Evolutionary conservation across 2,329 filamentous ascomycete genomes (phyloP).

Genomic region (Fusarium luffae): DNA sequence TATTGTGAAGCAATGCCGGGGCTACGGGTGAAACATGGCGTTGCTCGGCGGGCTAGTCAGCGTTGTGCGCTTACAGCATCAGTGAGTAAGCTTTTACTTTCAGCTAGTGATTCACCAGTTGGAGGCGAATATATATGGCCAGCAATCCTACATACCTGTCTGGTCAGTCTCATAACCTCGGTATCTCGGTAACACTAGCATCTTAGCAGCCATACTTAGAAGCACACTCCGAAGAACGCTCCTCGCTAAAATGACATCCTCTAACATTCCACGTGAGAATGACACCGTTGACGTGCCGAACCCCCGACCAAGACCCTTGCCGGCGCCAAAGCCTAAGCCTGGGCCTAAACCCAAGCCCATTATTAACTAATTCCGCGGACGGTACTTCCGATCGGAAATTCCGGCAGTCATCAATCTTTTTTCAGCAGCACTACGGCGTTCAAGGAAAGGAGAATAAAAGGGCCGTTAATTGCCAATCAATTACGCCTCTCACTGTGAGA

Average conservation of each 20-base stretch:
- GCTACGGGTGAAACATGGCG: neutral
- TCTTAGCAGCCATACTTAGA: neutral
- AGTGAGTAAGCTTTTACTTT: constrained; percentile 1
- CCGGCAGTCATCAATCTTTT: neutral
- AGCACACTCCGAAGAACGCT: neutral
- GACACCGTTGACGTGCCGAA: neutral
- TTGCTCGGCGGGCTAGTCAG: neutral
- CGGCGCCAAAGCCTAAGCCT: neutral
- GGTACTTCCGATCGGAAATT: neutral
- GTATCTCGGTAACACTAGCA: too few relatives aligned
- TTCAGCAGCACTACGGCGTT: neutral
- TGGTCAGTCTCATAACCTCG: neutral
- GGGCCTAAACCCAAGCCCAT: neutral
- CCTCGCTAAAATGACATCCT: neutral
- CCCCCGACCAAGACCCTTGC: neutral
- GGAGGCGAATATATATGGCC: neutral
- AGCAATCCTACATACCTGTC: neutral
- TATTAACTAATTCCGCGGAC: neutral
- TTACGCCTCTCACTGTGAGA: neutral
- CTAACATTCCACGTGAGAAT: neutral
- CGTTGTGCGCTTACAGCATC: neutral
- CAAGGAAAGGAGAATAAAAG: neutral
- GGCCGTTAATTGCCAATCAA: neutral
- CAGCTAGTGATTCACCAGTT: neutral
- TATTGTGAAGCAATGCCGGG: neutral